Percentiles rank a stretch among this genome's conserved stretches.
Conservation (phyloP, 768 basidiomycete species). For the Pleurotus tuoliensis region DNA sequence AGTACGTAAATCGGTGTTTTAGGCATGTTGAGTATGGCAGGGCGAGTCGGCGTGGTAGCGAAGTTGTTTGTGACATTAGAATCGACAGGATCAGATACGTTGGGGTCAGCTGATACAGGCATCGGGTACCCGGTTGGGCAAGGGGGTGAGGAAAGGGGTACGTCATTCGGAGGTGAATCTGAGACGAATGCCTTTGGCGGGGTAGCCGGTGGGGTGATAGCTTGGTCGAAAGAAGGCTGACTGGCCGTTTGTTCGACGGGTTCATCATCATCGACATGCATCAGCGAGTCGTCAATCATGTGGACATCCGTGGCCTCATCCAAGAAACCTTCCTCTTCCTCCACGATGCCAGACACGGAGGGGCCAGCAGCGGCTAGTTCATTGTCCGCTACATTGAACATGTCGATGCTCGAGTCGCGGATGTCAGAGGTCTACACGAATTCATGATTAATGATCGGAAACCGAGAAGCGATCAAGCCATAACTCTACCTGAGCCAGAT, state of each 20-base stretch:
- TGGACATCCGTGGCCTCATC: background rate
- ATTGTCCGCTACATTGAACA: background rate
- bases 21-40: constrained; percentile 17
- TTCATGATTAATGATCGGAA: background rate
- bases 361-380: background rate
- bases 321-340: background rate
- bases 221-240: background rate
- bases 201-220: background rate
- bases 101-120: constrained; percentile 38
- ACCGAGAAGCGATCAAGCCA: background rate
- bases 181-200: background rate
- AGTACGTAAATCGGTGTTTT: constrained; percentile 17
- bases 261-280: background rate
- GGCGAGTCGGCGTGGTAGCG: constrained; percentile 9
- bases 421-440: background rate
- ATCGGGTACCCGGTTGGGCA: constrained; percentile 22
- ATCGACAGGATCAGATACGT: constrained; percentile 29
- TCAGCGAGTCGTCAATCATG: background rate
- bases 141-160: background rate
- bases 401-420: background rate
- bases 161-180: background rate
- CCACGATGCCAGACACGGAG: background rate
- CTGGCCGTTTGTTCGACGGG: background rate
- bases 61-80: constrained; percentile 16
- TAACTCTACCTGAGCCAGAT: background rate